These are phyloP conservation scores for Penicillium sp. DNA, from an alignment of 2,329 filamentous ascomycete species.

Conservation along the genomic window DNA sequence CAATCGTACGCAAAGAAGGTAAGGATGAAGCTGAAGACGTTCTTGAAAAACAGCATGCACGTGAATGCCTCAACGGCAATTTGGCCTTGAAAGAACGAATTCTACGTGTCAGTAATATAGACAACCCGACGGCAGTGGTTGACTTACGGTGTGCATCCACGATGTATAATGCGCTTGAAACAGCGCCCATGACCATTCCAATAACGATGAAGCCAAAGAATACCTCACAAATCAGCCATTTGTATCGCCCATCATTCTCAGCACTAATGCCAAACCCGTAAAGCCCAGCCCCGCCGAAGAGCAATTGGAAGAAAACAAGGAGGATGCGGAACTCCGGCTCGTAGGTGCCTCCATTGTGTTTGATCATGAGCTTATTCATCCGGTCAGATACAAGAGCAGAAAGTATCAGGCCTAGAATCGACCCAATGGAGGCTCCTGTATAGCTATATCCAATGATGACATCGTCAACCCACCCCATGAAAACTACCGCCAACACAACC, in stretches of 20 bases:
- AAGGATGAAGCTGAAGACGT: slow-evolving; percentile 82
- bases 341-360: slow-evolving; percentile 73
- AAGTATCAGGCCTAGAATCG: slow-evolving; percentile 71
- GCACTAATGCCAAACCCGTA: slow-evolving; percentile 80
- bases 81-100: too few relatives aligned
- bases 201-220: slow-evolving; percentile 82
- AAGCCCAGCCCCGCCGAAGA: slow-evolving; percentile 72
- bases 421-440: slow-evolving; percentile 78
- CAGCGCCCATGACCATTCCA: slow-evolving; percentile 88
- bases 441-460: slow-evolving; percentile 83
- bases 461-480: slow-evolving; percentile 78
- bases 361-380: slow-evolving; percentile 66
- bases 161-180: slow-evolving; percentile 80
- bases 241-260: slow-evolving; percentile 57
- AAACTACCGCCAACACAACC: slow-evolving; percentile 75
- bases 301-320: slow-evolving; percentile 74
- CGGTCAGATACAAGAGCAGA: slow-evolving; percentile 71
- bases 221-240: slow-evolving; percentile 70
- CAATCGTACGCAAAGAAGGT: slow-evolving; percentile 83
- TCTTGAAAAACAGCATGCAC: slow-evolving; percentile 88
- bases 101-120: too few relatives aligned
- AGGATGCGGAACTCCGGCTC: slow-evolving; percentile 88
- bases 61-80: slow-evolving; percentile 86
- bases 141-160: slow-evolving; percentile 83
- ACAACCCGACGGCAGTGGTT: too few relatives aligned